These are phyloP conservation scores for Metschnikowia cubensis DNA, from an alignment of 805 yeast genomes.

Conservation along the genomic window DNA sequence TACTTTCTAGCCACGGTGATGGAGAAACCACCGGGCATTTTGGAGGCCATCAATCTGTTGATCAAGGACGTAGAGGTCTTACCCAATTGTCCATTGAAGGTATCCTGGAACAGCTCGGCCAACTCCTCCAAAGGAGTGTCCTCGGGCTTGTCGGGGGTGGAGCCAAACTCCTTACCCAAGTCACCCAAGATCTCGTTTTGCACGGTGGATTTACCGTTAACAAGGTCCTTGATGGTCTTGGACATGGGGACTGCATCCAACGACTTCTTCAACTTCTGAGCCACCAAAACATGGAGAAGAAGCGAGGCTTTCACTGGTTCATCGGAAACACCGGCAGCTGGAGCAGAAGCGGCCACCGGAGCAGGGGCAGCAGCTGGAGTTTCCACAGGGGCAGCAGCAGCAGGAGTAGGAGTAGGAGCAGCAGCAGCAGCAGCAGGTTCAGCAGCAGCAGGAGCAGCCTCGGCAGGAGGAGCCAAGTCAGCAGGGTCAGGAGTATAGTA, in stretches of 20 bases:
- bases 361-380: conserved; percentile 66
- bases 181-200: conserved; percentile 99
- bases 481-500: conserved; percentile 88
- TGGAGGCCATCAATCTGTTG: conserved; percentile 88
- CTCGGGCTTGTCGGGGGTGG: conserved; percentile 98
- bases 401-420: conserved; percentile 49
- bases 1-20: conserved; percentile 89
- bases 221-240: conserved; percentile 94
- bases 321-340: conserved; percentile 80
- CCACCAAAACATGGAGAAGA: conserved; percentile 83
- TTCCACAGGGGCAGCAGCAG: conserved; percentile 58
- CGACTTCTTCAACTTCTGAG: conserved; percentile 91
- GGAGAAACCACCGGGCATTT: conserved; percentile 99
- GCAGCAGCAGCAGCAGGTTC: conserved; percentile 41
- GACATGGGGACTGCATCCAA: conserved; percentile 80
- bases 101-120: conserved; percentile 92
- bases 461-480: conserved; percentile 33
- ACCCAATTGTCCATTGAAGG: conserved; percentile 85
- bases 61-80: conserved; percentile 87
- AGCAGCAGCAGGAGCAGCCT: conserved; percentile 48
- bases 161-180: conserved; percentile 95
- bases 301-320: conserved; percentile 84
- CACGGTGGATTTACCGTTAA: conserved; percentile 97
- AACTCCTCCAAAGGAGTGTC: conserved; percentile 94
- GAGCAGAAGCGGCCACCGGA: conserved; percentile 67